Evolutionary conservation across 1,284 basidiomycete genomes (phyloP).

Genomic region (Ustilago nuda): DNA sequence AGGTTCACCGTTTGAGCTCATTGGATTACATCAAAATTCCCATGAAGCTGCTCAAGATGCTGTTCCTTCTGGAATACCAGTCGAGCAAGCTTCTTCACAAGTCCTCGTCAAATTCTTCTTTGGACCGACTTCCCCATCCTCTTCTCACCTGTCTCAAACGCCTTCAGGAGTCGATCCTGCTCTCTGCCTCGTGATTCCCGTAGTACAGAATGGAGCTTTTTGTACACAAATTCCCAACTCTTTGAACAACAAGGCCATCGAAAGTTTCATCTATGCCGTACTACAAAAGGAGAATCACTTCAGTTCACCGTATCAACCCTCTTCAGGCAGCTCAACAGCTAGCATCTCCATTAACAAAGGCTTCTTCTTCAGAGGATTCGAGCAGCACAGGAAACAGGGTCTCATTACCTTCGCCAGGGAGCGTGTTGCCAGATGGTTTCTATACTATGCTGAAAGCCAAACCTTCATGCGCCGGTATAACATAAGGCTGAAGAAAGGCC

Average conservation of each 20-base stretch:
- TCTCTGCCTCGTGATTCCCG: not conserved
- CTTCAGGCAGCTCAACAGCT: not conserved
- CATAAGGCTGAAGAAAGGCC: constrained; percentile 1
- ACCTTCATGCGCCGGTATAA: constrained; percentile 3
- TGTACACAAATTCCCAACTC: constrained; percentile 5
- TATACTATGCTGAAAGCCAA: constrained; percentile 8
- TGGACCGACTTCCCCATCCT: no score
- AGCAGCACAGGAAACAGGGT: not conserved
- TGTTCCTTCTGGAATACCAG: no score
- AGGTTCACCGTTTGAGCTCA: no score
- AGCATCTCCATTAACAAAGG: constrained; percentile 21
- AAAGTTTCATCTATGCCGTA: constrained; percentile 27
- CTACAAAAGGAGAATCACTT: constrained; percentile 9
- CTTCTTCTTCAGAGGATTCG: constrained; percentile 24
- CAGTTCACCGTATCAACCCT: not conserved
- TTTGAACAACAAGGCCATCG: constrained; percentile 11
- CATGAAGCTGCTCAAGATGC: no score
- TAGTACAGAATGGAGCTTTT: constrained; percentile 24
- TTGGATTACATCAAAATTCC: no score
- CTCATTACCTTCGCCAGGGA: constrained; percentile 24
- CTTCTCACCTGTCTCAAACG: no score
- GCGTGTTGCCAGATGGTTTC: constrained; percentile 28
- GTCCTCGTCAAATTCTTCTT: no score
- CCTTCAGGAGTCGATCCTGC: no score
- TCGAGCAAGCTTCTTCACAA: no score